Evolutionary conservation across 257 asterid genomes (phyloP), one percentile per base, ranked within the genome.

Genomic region (Thymus quinquecostatus): DNA sequence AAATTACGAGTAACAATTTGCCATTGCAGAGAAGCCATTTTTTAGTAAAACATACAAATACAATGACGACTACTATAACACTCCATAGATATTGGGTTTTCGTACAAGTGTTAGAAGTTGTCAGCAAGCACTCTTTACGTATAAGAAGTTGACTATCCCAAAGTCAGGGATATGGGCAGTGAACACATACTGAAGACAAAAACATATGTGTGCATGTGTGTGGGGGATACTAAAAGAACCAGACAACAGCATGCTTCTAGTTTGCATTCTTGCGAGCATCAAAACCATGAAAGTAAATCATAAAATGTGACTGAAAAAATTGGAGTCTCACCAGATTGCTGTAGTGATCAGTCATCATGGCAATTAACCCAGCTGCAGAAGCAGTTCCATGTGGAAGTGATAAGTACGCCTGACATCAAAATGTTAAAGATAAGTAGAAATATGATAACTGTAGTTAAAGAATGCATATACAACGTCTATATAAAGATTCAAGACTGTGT

Each of bases 311-410:
- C 74, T 30, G n/a, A 30, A 59, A 60, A 70, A 65, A 38, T 64
- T 59, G 72, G 53, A 63, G 68, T 68, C 88, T 80, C 79, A 91
- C 97, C 98, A 93, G 80, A 82, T 91, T 91, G 86, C 91, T 76
- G 82, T 89, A 93, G 81, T 91, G 90, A 86, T 93, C 98, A 33
- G 97, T 91, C 98, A 91, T 91, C 98, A 93, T 93, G 41, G 98
- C 98, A 76, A 80, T 84, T 75, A 93, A 81, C 74, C 98, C 98
- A 74, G 84, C 87, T 12, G 91, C 92, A 75, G 97, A 91, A 58
- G 98, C 96, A 82, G 90, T 86, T 73, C 97, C 98, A 71, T 91
- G 96, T 10, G 98, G 98, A 75, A 93, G 98, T 59, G 98, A 89
- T 73, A 93, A 86, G 82, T 93, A 93, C 45, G 98, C 97, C 98